Conservation (phyloP, 2,329 filamentous ascomycete species). For the Verticillium longisporum region DNA sequence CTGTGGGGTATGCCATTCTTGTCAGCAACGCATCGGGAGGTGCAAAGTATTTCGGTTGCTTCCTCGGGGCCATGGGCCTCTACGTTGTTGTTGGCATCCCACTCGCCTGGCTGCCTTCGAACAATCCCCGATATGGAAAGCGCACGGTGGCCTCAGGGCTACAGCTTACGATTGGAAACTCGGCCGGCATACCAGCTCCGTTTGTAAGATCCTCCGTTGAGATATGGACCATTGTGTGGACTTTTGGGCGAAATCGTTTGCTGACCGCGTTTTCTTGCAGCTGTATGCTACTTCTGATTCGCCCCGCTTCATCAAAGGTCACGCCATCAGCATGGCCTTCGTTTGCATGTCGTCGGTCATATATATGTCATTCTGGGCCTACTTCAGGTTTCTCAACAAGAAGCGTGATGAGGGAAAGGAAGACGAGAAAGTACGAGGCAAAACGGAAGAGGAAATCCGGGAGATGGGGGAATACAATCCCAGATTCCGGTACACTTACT, state of each 20-base stretch:
- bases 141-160: slow-evolving; percentile 54
- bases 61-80: slow-evolving; percentile 55
- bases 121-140: slow-evolving; percentile 58
- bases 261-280: slow-evolving; percentile 4
- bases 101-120: slow-evolving; percentile 40
- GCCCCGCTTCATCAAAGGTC: slow-evolving; percentile 39
- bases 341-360: slow-evolving; percentile 36
- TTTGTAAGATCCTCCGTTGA: slow-evolving; percentile 24
- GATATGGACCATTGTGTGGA: too few species aligned
- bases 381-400: slow-evolving; percentile 27
- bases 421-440: slow-evolving; percentile 18
- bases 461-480: slow-evolving; percentile 24
- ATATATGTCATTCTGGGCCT: slow-evolving; percentile 28
- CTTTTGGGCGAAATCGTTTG: too few species aligned
- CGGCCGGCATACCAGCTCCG: slow-evolving; percentile 54
- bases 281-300: slow-evolving; percentile 25
- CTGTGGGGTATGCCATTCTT: slow-evolving; percentile 51
- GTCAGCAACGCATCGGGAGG: slow-evolving; percentile 44
- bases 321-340: slow-evolving; percentile 40
- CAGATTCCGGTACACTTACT: slow-evolving; percentile 18
- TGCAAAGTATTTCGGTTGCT: slow-evolving; percentile 56
- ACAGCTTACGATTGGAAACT: slow-evolving; percentile 58
- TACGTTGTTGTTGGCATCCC: slow-evolving; percentile 37
- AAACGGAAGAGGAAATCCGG: slow-evolving; percentile 20
- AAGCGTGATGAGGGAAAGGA: slow-evolving; percentile 19